phyloP scores from a whole-genome alignment of 2,329 filamentous ascomycete species.

The Colletotrichum orbiculare region DNA sequence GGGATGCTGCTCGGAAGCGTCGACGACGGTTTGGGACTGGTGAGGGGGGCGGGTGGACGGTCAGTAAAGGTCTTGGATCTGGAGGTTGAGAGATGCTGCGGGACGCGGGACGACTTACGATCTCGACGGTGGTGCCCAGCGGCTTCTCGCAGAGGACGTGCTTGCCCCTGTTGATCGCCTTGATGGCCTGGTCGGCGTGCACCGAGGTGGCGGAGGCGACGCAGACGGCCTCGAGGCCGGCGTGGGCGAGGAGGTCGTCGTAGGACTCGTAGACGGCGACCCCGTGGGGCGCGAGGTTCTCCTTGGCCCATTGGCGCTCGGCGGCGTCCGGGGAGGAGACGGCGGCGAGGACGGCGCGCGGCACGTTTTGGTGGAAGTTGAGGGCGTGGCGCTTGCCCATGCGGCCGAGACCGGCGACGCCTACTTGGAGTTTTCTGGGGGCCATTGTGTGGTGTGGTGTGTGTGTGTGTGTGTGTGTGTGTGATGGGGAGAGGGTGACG shows the following conservation, averaged over 20 bases:
- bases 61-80: neutral
- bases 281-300: constrained; percentile 55
- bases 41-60: too few species aligned
- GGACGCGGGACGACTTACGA: constrained; percentile 54
- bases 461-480: too few species aligned
- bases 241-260: constrained; percentile 56
- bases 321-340: constrained; percentile 57
- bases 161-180: constrained; percentile 63
- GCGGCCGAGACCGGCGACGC: constrained; percentile 61
- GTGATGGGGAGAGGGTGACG: neutral
- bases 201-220: constrained; percentile 59
- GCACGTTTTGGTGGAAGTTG: constrained; percentile 57
- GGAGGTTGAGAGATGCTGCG: too few species aligned
- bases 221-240: constrained; percentile 53
- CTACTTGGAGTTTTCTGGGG: constrained; percentile 52
- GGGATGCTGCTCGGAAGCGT: constrained; percentile 64
- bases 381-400: constrained; percentile 65
- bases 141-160: constrained; percentile 72
- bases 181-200: constrained; percentile 67
- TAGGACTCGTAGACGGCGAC: constrained; percentile 57
- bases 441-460: constrained; percentile 23
- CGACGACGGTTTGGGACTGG: constrained; percentile 69
- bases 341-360: constrained; percentile 60
- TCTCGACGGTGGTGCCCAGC: constrained; percentile 66
- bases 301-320: constrained; percentile 57